A percentile compares a stretch with the other conserved stretches of the same genome.
Evolutionary conservation across 768 basidiomycete species (phyloP).

Genomic region (Xerocomellus amylosporus): DNA sequence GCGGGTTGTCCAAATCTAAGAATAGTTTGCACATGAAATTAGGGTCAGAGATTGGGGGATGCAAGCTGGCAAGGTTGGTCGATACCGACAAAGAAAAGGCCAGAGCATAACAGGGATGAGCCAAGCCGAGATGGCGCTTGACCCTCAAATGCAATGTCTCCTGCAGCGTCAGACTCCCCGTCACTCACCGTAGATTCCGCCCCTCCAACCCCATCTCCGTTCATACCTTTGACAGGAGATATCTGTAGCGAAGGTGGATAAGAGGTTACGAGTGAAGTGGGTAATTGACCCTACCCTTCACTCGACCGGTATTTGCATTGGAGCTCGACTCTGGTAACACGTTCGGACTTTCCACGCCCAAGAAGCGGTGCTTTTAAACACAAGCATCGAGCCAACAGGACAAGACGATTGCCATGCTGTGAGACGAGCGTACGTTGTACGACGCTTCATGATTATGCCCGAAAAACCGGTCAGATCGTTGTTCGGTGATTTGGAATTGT

Average conservation of each 20-base stretch:
- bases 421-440: not conserved
- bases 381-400: not conserved
- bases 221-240: not conserved
- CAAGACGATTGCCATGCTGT: not conserved
- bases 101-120: not conserved
- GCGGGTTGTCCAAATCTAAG: not conserved
- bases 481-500: not conserved
- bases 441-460: not conserved
- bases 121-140: not conserved
- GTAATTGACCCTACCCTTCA: not conserved
- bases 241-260: not conserved
- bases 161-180: not conserved
- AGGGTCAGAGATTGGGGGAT: not conserved
- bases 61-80: not conserved
- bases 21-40: not conserved
- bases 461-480: not conserved
- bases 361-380: not conserved
- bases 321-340: not conserved
- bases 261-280: not conserved
- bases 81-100: not conserved
- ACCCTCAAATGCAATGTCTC: not conserved
- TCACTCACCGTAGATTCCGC: not conserved
- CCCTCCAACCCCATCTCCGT: not conserved
- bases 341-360: not conserved
- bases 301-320: not conserved